Evolutionary conservation across 2,329 filamentous ascomycete genomes (phyloP).

Genomic region (Cadophora sp.): DNA sequence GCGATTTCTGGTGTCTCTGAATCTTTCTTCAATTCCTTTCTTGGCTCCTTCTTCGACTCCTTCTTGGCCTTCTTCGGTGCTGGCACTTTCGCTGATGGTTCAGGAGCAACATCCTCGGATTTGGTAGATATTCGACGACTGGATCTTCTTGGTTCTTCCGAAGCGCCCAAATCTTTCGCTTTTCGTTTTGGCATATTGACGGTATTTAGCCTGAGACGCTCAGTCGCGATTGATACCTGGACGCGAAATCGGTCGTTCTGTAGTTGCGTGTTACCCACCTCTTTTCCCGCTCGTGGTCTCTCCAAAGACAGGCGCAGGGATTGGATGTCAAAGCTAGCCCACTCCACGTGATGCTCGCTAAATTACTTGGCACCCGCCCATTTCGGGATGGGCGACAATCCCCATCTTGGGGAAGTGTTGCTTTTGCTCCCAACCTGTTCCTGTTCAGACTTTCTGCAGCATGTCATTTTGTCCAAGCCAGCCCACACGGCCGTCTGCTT

Average conservation of each 20-base stretch:
- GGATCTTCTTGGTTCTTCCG: conserved; percentile 37
- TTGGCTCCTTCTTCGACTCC: conserved; percentile 21
- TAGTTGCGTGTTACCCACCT: conserved; percentile 4
- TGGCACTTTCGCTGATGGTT: conserved; percentile 11
- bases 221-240: background rate
- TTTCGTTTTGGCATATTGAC: conserved; percentile 42
- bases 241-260: conserved; percentile 5
- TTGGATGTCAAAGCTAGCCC: background rate
- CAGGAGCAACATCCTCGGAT: conserved; percentile 21
- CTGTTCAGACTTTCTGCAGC: conserved; percentile 10
- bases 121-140: conserved; percentile 35
- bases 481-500: conserved; percentile 24
- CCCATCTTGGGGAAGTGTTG: background rate
- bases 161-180: conserved; percentile 34
- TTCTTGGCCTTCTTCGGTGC: conserved; percentile 19
- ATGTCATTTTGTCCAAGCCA: conserved; percentile 1
- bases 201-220: background rate
- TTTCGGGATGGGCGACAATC: background rate
- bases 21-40: conserved; percentile 23
- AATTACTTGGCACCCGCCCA: background rate
- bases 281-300: background rate
- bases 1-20: conserved; percentile 2
- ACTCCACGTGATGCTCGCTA: background rate
- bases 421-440: background rate
- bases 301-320: background rate